These are phyloP conservation scores for Paraphoma sp. DNA, from an alignment of 2,329 filamentous ascomycete genomes.

Conservation along the genomic window DNA sequence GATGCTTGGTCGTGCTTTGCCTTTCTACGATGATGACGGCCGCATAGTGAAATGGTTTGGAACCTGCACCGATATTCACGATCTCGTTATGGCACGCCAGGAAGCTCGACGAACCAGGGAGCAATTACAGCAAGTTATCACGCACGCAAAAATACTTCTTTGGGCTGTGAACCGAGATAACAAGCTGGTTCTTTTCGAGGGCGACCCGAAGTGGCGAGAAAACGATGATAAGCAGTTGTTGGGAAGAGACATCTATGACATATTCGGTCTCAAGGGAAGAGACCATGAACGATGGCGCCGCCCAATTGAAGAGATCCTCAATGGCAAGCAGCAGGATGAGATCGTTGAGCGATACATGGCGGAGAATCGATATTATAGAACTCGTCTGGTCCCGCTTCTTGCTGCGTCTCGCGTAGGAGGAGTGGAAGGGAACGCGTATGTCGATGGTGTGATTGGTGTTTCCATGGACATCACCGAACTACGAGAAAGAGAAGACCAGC, in stretches of 20 bases:
- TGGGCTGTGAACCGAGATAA: slow-evolving; percentile 72
- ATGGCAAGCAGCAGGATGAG: slow-evolving; percentile 66
- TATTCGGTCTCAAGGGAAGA: slow-evolving; percentile 56
- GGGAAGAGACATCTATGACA: slow-evolving; percentile 68
- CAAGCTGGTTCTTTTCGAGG: slow-evolving; percentile 73
- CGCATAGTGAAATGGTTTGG: slow-evolving; percentile 81
- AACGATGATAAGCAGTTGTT: slow-evolving; percentile 46
- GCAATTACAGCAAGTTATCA: slow-evolving; percentile 75
- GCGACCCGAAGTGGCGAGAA: slow-evolving; percentile 61
- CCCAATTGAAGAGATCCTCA: slow-evolving; percentile 69
- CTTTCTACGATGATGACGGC: slow-evolving; percentile 70
- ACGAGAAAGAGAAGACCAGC: slow-evolving; percentile 67
- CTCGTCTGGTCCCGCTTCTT: slow-evolving; percentile 71
- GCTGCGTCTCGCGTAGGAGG: slow-evolving; percentile 62
- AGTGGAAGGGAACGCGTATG: slow-evolving; percentile 57
- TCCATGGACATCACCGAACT: slow-evolving; percentile 81
- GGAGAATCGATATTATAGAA: slow-evolving; percentile 72
- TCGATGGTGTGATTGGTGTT: slow-evolving; percentile 79
- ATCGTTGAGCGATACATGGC: slow-evolving; percentile 68
- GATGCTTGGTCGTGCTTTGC: slow-evolving; percentile 77
- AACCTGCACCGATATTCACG: slow-evolving; percentile 80
- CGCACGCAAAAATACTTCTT: slow-evolving; percentile 76
- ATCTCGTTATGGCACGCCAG: slow-evolving; percentile 72
- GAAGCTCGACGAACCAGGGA: slow-evolving; percentile 71
- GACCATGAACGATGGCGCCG: slow-evolving; percentile 55